A percentile compares a stretch with the other conserved stretches of the same genome.
Evolutionary conservation across 148 eudicot species (phyloP).

Genomic region (Pouteria glomerata): DNA sequence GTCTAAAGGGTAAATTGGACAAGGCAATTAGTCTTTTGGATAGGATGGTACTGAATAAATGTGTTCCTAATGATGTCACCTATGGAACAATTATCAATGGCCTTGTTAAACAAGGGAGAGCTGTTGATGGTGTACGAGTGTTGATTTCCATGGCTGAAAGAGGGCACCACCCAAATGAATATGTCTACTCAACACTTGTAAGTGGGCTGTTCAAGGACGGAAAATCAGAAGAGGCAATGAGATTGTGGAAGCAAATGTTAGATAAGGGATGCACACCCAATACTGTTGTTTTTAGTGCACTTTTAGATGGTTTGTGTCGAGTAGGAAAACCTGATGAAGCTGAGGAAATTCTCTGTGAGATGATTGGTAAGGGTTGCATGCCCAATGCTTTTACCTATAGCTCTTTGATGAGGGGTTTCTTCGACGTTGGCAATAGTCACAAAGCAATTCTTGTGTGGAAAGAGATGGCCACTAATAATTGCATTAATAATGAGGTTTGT

Average conservation of each 20-base stretch:
- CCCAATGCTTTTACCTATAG: slow-evolving; percentile 82
- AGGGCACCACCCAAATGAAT: slow-evolving; percentile 52
- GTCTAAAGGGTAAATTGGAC: slow-evolving; percentile 63
- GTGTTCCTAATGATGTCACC: slow-evolving; percentile 71
- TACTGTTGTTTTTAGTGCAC: slow-evolving; percentile 63
- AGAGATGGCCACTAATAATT: slow-evolving; percentile 41
- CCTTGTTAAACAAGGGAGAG: slow-evolving; percentile 70
- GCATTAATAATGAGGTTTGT: slow-evolving; percentile 47
- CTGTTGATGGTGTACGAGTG: slow-evolving; percentile 47
- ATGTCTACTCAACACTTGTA: slow-evolving; percentile 68
- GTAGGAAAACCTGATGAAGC: slow-evolving; percentile 64
- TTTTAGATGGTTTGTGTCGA: slow-evolving; percentile 71
- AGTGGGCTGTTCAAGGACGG: slow-evolving; percentile 84
- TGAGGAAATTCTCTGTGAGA: slow-evolving; percentile 46
- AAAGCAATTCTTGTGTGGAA: slow-evolving; percentile 75
- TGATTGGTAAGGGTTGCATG: slow-evolving; percentile 46
- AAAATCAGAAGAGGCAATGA: slow-evolving; percentile 51
- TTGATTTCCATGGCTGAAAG: slow-evolving; percentile 64
- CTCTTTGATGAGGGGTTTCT: slow-evolving; percentile 77
- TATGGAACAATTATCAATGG: slow-evolving; percentile 87
- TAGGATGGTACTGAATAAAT: slow-evolving; percentile 63
- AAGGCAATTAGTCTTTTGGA: slow-evolving; percentile 73
- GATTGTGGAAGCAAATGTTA: slow-evolving; percentile 59
- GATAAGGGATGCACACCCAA: slow-evolving; percentile 61
- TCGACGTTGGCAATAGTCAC: slow-evolving; percentile 46